phyloP scores from a whole-genome alignment of 768 basidiomycete genomes.

The Lyophyllum shimeji region DNA sequence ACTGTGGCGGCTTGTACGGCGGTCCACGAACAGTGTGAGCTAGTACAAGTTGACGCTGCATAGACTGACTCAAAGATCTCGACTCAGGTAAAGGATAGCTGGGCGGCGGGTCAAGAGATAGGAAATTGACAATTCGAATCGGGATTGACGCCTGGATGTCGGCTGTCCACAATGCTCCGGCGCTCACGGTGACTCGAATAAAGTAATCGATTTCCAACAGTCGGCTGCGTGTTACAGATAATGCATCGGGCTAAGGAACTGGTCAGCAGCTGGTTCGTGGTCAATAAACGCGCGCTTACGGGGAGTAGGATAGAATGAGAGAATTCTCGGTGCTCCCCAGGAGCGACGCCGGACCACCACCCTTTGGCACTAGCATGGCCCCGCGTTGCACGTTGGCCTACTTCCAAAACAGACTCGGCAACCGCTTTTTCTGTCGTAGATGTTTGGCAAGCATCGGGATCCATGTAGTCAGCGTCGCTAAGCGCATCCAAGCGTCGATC shows the following conservation, averaged over 20 bases:
- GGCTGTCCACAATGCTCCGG: constrained; percentile 52
- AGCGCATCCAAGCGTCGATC: constrained; percentile 36
- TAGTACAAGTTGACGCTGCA: background rate
- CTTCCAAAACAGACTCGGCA: constrained; percentile 62
- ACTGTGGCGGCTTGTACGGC: constrained; percentile 5
- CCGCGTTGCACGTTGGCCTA: constrained; percentile 59
- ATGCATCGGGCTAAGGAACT: constrained; percentile 55
- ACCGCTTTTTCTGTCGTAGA: constrained; percentile 62
- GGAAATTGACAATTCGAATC: constrained; percentile 75
- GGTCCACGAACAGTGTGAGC: too few species aligned
- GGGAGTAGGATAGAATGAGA: constrained; percentile 72
- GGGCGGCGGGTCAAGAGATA: constrained; percentile 84
- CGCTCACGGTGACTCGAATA: constrained; percentile 62
- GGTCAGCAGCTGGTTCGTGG: background rate
- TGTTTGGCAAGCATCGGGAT: constrained; percentile 64
- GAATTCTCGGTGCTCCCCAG: constrained; percentile 62
- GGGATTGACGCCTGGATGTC: constrained; percentile 75
- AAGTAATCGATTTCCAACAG: constrained; percentile 78
- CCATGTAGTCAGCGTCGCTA: constrained; percentile 23
- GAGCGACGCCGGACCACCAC: constrained; percentile 84
- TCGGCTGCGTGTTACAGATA: constrained; percentile 65
- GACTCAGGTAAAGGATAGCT: constrained; percentile 23
- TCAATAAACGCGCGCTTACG: constrained; percentile 43
- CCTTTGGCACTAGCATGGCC: constrained; percentile 81
- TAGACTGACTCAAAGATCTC: background rate